phyloP scores from a whole-genome alignment of 176 grass and related monocot genomes.

The Juncus inflexus region DNA sequence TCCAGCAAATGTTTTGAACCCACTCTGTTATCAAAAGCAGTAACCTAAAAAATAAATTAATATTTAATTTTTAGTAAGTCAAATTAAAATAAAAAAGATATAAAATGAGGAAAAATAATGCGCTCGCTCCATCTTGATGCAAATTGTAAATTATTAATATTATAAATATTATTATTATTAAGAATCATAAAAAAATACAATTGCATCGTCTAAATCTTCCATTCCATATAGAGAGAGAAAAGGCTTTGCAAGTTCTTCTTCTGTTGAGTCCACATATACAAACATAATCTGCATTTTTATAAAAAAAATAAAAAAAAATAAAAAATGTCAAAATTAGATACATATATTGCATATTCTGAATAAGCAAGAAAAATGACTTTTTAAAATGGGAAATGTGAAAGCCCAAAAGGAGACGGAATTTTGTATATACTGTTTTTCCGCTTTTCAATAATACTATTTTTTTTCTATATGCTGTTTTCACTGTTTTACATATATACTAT shows the following conservation, averaged over 20 bases:
- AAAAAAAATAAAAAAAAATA: constrained; percentile 9
- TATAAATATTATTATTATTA: neutral
- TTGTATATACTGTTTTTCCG: no score
- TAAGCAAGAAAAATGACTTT: neutral
- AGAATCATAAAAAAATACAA: constrained; percentile 42
- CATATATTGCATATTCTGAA: constrained; percentile 8
- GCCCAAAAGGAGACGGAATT: no score
- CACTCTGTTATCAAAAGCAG: constrained; percentile 41
- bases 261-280: constrained; percentile 77
- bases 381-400: no score
- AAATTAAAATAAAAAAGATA: no score
- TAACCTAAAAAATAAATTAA: constrained; percentile 31
- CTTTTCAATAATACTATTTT: no score
- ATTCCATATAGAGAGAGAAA: constrained; percentile 79
- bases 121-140: no score
- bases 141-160: no score
- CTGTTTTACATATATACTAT: no score
- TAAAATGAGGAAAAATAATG: no score
- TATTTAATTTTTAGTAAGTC: no score
- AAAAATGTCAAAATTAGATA: constrained; percentile 10
- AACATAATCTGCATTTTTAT: constrained; percentile 75
- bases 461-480: no score
- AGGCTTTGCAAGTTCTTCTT: constrained; percentile 96
- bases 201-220: constrained; percentile 55
- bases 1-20: constrained; percentile 42